Base-by-base conservation (phyloP, 2,329 filamentous ascomycete species). In the Arthrocladium fulminans region DNA sequence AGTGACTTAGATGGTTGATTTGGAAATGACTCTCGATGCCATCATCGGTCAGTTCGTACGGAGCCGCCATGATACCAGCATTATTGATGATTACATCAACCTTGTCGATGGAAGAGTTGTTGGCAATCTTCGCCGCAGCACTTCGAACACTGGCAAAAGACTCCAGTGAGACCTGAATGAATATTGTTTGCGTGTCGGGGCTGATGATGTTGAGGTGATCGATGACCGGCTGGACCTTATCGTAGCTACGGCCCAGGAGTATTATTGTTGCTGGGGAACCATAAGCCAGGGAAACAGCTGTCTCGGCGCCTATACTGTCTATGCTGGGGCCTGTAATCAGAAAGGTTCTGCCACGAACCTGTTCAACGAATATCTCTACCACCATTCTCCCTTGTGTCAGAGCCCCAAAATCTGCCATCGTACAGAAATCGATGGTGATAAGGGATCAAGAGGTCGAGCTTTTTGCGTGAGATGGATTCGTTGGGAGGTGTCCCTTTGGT, bases 1-100 rank as follows among this genome's bases (percentile, higher is more conserved):
- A 70, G 15, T 60, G 65, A 2, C 62, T 63, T 6, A 70, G 48
- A 51, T 70, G 62, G 52, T 68, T 72, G 1, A 59, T 65, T 2
- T 57, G 61, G 15, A 69, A 64, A 17, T 67, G 67, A 2, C 55
- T 57, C 53, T 73, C 69, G 35, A 67, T 57, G 8, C 64, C 65
- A 23, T 71, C 64, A 17, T 23, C 44, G 1, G 51, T 49, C 2
- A 54, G 44, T 2, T 27, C 38, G 32, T 53, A 45, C 44, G 63
- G 65, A 3, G 59, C 53, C 1, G 57, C 63, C 64, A 70, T 69
- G 27, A 71, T 59, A 1, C 66, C 69, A 9, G 70, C 67, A 50
- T 69, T 73, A 56, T 71, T 68, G 49, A 73, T 64, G 2, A 71
- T 53, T 1, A 71, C 60, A 54, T 71, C 67, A 37, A 73, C 64